Conservation (phyloP, 2,329 filamentous ascomycete genomes). For the Venturia aucupariae region DNA sequence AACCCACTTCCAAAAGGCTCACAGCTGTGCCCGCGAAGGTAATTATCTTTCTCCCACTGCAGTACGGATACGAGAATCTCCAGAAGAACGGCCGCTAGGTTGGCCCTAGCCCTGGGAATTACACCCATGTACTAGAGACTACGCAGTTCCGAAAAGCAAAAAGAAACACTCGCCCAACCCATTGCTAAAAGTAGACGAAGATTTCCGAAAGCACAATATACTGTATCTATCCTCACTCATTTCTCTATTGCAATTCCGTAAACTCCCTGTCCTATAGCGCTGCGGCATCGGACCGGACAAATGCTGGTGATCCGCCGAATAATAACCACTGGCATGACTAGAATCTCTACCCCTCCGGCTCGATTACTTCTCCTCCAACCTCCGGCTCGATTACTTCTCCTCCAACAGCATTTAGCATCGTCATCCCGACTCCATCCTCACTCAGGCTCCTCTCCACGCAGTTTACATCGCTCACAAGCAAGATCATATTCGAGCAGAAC, state of each 20-base stretch:
- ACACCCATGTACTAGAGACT: too few relatives aligned
- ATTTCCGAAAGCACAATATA: too few relatives aligned
- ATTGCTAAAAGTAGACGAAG: too few relatives aligned
- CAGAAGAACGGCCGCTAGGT: too few relatives aligned
- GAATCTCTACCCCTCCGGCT: slow-evolving; percentile 29
- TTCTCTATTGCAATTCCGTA: neutral
- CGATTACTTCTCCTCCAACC: slow-evolving; percentile 51
- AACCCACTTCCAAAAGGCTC: too few relatives aligned
- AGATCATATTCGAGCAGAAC: neutral
- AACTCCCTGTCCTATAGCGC: neutral
- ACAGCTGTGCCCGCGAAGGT: too few relatives aligned
- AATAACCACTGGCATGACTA: neutral
- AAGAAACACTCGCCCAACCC: too few relatives aligned
- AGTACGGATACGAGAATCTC: too few relatives aligned
- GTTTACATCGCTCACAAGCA: slow-evolving; percentile 2
- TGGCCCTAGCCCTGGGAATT: too few relatives aligned
- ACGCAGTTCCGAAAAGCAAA: too few relatives aligned
- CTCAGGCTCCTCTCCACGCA: slow-evolving; percentile 38
- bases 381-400: slow-evolving; percentile 45
- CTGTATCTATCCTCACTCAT: neutral
- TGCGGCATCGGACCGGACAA: neutral
- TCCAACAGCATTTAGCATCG: slow-evolving; percentile 51
- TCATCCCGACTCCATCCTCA: slow-evolving; percentile 53
- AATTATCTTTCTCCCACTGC: too few relatives aligned
- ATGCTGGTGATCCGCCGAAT: neutral